Evolutionary conservation across 2,329 filamentous ascomycete species (phyloP), one percentile per base, ranked within the genome.

Genomic region (Aspergillus sp.): DNA sequence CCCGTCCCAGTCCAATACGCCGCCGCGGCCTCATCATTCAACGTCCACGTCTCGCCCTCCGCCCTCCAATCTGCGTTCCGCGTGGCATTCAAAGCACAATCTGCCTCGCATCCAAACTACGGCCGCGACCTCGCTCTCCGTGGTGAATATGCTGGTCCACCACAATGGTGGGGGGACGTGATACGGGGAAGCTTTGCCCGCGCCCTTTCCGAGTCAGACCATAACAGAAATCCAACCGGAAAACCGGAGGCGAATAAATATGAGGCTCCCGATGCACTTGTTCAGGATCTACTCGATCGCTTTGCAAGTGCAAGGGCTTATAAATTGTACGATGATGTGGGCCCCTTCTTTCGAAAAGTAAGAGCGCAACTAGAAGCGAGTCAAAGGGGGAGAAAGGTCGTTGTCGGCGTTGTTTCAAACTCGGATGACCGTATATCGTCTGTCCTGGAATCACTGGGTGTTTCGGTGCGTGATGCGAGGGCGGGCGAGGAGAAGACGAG

Each of bases 361-460:
- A 63, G 65, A 12, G 49, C 62, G 11, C 31, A 48, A 11, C 9
- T 19, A 39, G 24, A 14, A 12, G 11, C 15, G 15, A 33, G 50
- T 9, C 27, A 44, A 35, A 17, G 17, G 7, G 44, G 31, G 21
- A 56, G 54, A 27, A 46, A 39, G 6, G 59, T 79, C 3, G 35
- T 77, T 21, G 63, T 79, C 1, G 78, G 78, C 0, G 70, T 80
- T 6, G 58, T 80, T 43, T 79, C 78, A 4, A 80, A 80, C 58
- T 79, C 78, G 11, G 78, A 80, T 63, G 77, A 79, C 56, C 70
- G 78, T 2, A 70, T 79, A 19, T 68, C 72, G 3, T 66, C 61
- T 11, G 73, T 80, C 7, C 59, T 80, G 35, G 70, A 69, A 52
- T 72, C 73, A 2, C 56, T 80, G 52, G 76, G 75, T 0, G 44